Evolutionary conservation across 176 grass and related monocot genomes (phyloP).

Genomic region (Lolium perenne): DNA sequence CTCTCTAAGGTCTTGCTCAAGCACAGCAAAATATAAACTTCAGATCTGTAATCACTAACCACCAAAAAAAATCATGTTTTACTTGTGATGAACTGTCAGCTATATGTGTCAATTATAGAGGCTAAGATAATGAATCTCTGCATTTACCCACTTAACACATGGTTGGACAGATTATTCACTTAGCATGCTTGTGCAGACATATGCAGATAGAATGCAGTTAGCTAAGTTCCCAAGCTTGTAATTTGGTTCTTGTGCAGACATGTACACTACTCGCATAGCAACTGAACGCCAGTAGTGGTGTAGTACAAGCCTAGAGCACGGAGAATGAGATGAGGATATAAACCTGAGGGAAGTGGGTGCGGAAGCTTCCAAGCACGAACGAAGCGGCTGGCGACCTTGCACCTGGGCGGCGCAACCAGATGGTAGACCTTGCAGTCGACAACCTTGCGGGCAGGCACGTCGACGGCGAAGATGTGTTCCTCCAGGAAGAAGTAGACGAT

Average conservation of each 20-base stretch:
- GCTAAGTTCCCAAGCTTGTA: no score
- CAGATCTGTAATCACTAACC: neutral
- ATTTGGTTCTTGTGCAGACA: neutral
- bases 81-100: neutral
- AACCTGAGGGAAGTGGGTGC: neutral
- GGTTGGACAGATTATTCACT: no score
- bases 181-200: neutral
- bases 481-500: no score
- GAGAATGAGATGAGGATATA: neutral
- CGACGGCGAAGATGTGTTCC: no score
- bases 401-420: conserved; percentile 12
- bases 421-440: conserved; percentile 16
- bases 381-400: neutral
- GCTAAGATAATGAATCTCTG: no score
- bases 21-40: neutral
- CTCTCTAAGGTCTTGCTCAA: neutral
- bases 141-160: neutral
- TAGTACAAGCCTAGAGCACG: neutral
- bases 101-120: no score
- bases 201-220: no score
- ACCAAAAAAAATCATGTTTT: neutral
- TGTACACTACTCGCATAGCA: neutral
- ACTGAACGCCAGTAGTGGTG: no score
- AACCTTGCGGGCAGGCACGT: conserved; percentile 13
- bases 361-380: conserved; percentile 1